Base-by-base conservation (phyloP, 768 basidiomycete species). In the Xanthoconium stramineum region DNA sequence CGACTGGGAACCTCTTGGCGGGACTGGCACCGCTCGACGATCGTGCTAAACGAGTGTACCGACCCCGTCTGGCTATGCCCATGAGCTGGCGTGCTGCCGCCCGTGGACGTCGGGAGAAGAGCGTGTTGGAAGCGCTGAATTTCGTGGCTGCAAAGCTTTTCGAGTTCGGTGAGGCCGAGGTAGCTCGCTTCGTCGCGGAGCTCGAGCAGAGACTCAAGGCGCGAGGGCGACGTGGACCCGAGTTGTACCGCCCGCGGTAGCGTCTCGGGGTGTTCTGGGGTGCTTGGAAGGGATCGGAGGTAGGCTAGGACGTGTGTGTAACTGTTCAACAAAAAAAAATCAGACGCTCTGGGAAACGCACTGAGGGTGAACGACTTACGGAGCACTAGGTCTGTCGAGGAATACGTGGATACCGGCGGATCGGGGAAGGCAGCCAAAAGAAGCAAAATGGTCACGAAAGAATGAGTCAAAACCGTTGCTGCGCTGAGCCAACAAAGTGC, bases 181-280 rank as follows among this genome's bases (percentile, higher is more conserved):
- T 84, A 91, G 40, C 76, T 75, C 2, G 91, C 87, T 66, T 94
- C 91, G 60, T 93, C 89, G 12, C 89, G 82, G 24, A 92, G 80
- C 57, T 90, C 87, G 43, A 89, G 78, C 24, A 93, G 78, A 1
- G 74, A 75, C 51, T 91, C 90, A 19, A 91, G 74, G 11, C 82
- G 82, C 3, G 76, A 65, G 17, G 70, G 72, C 7, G 76, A 76
- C 28, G 71, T 71, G 33, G 77, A 74, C 37, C 72, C 71, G 20
- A 82, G 77, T 56, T 82, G 83, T 2, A 82, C 78, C 6, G 80
- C 78, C 28, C 82, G 83, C 1, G 90, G 89, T 6, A 92, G 79
- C 8, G 68, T 59, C 38, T 83, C 78, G 8, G 81, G 76, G 20
- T 75, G 69, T 36, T 81, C 81, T 9, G 76, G 65, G 2, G 76